Evolutionary conservation across 208 protist species (phyloP), one percentile per base, ranked within the genome.

Genomic region (Trypanosomatidae sp.): DNA sequence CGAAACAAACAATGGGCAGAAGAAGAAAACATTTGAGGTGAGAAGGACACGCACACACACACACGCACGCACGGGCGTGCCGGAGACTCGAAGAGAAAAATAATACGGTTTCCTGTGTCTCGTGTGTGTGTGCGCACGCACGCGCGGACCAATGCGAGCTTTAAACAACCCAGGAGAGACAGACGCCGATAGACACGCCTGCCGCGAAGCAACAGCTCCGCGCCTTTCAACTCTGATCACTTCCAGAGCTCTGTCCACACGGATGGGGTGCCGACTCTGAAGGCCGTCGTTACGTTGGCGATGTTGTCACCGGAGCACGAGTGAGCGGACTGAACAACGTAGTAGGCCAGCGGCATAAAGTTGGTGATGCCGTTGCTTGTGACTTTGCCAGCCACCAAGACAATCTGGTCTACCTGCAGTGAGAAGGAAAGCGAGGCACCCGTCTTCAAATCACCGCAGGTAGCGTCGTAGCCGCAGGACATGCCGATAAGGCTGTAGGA

Each of bases 341-440:
- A 79, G 46, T 74, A 79, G 36, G 74, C 66, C 17, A 71, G 39
- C 0, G 68, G 74, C 52, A 79, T 33, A 49, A 74, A 79, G 60
- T 79, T 79, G n/a, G 33, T n/a, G 17, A 79, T 56, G 33, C 55
- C 19, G 36, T 66, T 59, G 53, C 68, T 74, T 3, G 25, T 56
- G 49, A 79, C 69, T 3, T 13, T 19, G 33, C 74, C 74, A 30
- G 58, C 49, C 47, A 79, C 74, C 39, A 79, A 74, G 5, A 79
- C 30, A 39, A 79, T 56, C 3, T 12, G 50, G n/a, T 70, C 69
- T 22, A 25, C 50, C 49, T 50, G 33, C 12, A 71, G 33, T 41
- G 64, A 19, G 44, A 79, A 79, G 6, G 62, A 43, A 30, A 71
- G 49, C 4, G 62, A 55, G 25, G 15, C 49, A 28, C 74, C 74